These are phyloP conservation scores for Vigna nakashimae DNA, from an alignment of 306 rosid species.

Conservation along the genomic window DNA sequence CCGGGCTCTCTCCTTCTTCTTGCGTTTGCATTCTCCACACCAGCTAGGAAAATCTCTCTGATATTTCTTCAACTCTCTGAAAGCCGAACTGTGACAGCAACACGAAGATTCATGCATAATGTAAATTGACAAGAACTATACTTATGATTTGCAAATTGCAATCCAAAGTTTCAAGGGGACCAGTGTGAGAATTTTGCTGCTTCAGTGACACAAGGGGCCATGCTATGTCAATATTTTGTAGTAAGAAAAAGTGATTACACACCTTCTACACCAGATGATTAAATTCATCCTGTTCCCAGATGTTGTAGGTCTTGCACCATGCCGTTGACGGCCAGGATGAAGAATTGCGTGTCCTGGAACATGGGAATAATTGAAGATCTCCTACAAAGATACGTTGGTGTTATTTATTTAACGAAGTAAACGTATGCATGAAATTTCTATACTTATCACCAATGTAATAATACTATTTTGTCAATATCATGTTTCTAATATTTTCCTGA, in stretches of 20 bases:
- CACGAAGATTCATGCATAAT: constrained; percentile 35
- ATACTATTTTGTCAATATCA: constrained; percentile 14
- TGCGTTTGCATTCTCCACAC: constrained; percentile 91
- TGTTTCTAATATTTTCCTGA: neutral
- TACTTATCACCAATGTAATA: neutral
- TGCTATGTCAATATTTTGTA: constrained; percentile 9
- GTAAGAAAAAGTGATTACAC: constrained; percentile 24
- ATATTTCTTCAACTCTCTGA: constrained; percentile 82
- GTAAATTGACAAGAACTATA: constrained; percentile 10
- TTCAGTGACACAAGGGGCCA: neutral
- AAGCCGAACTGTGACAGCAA: constrained; percentile 63
- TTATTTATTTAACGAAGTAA: constrained; percentile 11
- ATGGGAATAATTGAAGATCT: constrained; percentile 75
- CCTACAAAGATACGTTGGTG: constrained; percentile 55
- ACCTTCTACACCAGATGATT: constrained; percentile 98
- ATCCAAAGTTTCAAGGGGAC: neutral
- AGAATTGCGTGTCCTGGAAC: constrained; percentile 87
- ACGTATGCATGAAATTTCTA: neutral
- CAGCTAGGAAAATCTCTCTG: constrained; percentile 75
- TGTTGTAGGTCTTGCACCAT: constrained; percentile 91
- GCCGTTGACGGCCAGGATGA: constrained; percentile 93
- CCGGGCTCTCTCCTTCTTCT: constrained; percentile 73
- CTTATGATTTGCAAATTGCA: neutral
- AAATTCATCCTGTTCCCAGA: constrained; percentile 79
- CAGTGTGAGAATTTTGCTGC: neutral